Evolutionary conservation across 148 eudicot species (phyloP).

Genomic region (Oxyria digyna): DNA sequence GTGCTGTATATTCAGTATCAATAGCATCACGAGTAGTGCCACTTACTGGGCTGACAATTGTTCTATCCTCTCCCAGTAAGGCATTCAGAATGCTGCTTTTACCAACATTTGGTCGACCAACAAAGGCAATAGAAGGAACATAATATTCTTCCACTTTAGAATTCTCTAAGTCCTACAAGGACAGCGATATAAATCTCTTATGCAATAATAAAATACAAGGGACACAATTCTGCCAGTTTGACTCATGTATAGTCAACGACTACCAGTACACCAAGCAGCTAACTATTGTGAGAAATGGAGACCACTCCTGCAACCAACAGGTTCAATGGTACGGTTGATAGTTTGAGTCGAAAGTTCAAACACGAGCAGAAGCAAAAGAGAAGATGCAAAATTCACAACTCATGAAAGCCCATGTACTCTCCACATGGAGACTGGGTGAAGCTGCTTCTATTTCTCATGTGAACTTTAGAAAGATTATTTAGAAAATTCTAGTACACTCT

Average conservation of each 20-base stretch:
- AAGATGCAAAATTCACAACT: background rate
- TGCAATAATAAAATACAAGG: no score
- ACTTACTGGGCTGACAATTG: slow-evolving; percentile 95
- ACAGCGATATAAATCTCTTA: slow-evolving; percentile 11
- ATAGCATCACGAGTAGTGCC: slow-evolving; percentile 99
- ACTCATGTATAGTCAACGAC: background rate
- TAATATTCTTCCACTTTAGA: slow-evolving; percentile 49
- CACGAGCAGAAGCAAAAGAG: background rate
- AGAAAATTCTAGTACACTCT: background rate
- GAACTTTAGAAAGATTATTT: background rate
- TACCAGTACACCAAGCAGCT: background rate
- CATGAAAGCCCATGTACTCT: background rate
- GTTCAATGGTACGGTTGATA: background rate
- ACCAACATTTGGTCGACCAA: slow-evolving; percentile 98
- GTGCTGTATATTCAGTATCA: slow-evolving; percentile 78
- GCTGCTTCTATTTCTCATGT: background rate
- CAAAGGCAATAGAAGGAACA: slow-evolving; percentile 76
- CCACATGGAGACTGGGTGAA: background rate
- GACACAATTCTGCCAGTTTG: background rate
- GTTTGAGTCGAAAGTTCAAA: background rate
- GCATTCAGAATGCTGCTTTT: slow-evolving; percentile 98
- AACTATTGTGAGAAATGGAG: background rate
- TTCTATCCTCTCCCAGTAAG: slow-evolving; percentile 93
- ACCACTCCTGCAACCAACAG: background rate
- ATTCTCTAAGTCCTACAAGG: slow-evolving; percentile 37